Conservation (phyloP, 2,329 filamentous ascomycete species). For the Xylariaceae sp. region DNA sequence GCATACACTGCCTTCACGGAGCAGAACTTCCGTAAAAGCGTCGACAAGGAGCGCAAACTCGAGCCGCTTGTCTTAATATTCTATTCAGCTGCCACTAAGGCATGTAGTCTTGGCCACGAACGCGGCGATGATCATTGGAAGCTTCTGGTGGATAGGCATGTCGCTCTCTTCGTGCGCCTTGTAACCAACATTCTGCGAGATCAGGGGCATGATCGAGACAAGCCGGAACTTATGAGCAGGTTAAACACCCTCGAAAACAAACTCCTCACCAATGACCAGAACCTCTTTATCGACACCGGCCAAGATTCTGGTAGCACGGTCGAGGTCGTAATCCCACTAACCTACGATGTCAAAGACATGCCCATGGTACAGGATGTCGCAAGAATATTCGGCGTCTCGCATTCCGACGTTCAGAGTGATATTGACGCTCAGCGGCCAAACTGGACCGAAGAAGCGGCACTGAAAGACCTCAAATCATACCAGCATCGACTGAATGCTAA, state of each 20-base stretch:
- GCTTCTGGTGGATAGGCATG: conserved; percentile 87
- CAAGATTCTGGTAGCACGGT: conserved; percentile 67
- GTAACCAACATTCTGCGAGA: conserved; percentile 79
- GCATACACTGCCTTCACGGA: conserved; percentile 94
- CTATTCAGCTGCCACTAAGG: conserved; percentile 91
- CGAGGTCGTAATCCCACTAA: conserved; percentile 81
- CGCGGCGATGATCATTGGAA: conserved; percentile 88
- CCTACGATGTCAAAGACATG: conserved; percentile 97
- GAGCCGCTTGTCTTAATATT: conserved; percentile 95
- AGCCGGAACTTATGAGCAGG: conserved; percentile 79
- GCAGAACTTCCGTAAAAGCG: conserved; percentile 81
- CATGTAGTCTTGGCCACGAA: conserved; percentile 72
- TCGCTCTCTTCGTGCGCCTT: conserved; percentile 90
- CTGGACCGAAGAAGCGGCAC: conserved; percentile 91
- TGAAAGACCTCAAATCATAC: conserved; percentile 91
- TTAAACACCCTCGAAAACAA: conserved; percentile 88
- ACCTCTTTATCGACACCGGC: conserved; percentile 68
- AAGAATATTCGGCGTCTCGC: conserved; percentile 79
- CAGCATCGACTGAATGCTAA: conserved; percentile 85
- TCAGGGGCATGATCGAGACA: conserved; percentile 82
- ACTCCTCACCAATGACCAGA: conserved; percentile 89
- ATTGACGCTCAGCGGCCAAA: conserved; percentile 77
- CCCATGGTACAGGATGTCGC: conserved; percentile 85
- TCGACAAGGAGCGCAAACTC: conserved; percentile 91
- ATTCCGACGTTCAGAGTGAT: conserved; percentile 81